Evolutionary conservation across 805 yeast species (phyloP), one percentile per base, ranked within the genome.

Genomic region (Scheffersomyces stipitis): DNA sequence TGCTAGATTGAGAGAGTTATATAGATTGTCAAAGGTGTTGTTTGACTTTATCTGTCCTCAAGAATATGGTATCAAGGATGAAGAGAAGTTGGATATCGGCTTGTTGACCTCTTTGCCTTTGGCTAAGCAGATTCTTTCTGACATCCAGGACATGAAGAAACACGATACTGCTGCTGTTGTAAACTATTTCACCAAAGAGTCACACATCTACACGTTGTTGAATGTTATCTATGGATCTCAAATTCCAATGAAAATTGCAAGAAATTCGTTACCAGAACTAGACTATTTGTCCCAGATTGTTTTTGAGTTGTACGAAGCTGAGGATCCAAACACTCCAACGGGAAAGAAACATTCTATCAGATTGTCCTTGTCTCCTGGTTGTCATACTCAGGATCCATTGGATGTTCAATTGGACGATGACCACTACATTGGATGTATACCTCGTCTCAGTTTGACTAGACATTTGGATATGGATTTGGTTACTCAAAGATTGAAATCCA

Each of bases 11-110:
- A 73, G 98, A 48, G 99, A 93, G 58, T 73, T 93, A 35, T 93
- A 90, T 58, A 73, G 91, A 45, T 71, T 93, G 38, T 86, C 96
- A 1, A 95, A 93, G 60, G 96, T 93, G 5, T 66, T 93, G 44
- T 93, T 93, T 66, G 99, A 93, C 63, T 93, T 91, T 56, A 89
- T 93, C 33, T 93, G 98, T 63, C 99, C 99, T 7, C 98, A 93
- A 61, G 99, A 93, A 58, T 93, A 93, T 58, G 99, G 99, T 45
- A 93, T 93, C 50, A 88, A 90, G 46, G 96, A 89, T 54, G 83
- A 84, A 52, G 99, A 93, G 61, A 93, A 93, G 57, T 74, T 93
- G 42, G 99, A 93, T 58, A 93, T 93, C 65, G 99, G 99, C 4
- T 69, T 93, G 39, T 69, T 93, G 50, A 93, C 99, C 0, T 87